A percentile compares a stretch with the other conserved stretches of the same genome.
Evolutionary conservation across 192 early-diverging fungal genomes (phyloP).

Genomic region (Coemansia sp.): DNA sequence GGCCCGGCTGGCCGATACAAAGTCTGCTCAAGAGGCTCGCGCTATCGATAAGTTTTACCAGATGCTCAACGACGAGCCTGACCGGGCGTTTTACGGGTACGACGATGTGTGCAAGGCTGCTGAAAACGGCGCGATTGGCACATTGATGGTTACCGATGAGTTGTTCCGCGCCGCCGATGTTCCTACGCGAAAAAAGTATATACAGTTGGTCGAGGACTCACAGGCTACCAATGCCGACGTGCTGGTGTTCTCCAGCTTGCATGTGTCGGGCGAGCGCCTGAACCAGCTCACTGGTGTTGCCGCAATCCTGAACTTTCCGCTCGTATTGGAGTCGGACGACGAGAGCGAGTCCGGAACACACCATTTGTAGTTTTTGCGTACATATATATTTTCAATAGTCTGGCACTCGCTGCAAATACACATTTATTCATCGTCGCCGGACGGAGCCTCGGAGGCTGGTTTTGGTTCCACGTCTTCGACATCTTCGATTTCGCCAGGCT

Average conservation of each 20-base stretch:
- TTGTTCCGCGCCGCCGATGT: conserved; percentile 91
- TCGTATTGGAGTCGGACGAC: conserved; percentile 76
- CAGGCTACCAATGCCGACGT: conserved; percentile 74
- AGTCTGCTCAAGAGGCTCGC: conserved; percentile 80
- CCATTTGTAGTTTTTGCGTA: not conserved
- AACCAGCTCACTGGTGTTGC: conserved; percentile 94
- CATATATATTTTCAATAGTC: not conserved
- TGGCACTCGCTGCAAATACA: not conserved
- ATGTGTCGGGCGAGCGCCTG: conserved; percentile 95
- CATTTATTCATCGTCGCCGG: not conserved
- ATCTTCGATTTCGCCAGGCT: conserved; percentile 54
- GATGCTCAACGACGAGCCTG: conserved; percentile 86
- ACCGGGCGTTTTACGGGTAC: conserved; percentile 91
- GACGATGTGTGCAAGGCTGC: conserved; percentile 81
- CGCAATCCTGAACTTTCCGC: conserved; percentile 87
- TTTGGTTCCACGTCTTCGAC: conserved; percentile 30
- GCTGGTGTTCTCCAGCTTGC: conserved; percentile 87
- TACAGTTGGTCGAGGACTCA: conserved; percentile 80
- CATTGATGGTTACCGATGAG: conserved; percentile 88
- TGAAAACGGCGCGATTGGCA: conserved; percentile 83
- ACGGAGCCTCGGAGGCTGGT: too few relatives aligned
- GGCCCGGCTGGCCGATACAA: conserved; percentile 83
- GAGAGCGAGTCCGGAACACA: conserved; percentile 20
- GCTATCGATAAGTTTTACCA: conserved; percentile 84
- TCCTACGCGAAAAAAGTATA: conserved; percentile 78